A percentile compares a stretch with the other conserved stretches of the same genome.
Conservation (phyloP, 495 filamentous ascomycete species). For the Margaritispora aquatica region DNA sequence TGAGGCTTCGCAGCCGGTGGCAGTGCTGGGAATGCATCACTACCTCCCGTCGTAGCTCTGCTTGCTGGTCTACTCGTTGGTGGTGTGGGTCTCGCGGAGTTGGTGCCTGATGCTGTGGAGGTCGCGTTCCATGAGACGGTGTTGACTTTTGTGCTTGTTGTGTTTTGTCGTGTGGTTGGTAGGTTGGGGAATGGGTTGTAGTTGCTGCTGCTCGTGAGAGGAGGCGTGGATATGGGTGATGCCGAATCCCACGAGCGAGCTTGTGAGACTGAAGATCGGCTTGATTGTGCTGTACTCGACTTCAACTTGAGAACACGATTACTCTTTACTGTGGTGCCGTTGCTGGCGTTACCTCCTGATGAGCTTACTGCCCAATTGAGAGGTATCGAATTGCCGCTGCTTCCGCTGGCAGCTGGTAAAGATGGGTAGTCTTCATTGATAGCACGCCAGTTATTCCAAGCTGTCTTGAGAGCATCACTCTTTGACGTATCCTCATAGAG, state of each 20-base stretch:
- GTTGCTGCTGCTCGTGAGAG: constrained; percentile 4
- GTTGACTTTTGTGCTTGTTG: constrained; percentile 32
- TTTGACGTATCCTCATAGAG: constrained; percentile 82
- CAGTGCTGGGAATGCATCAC: constrained; percentile 75
- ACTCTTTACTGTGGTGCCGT: constrained; percentile 20
- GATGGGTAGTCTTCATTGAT: constrained; percentile 96
- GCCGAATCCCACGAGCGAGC: constrained; percentile 34
- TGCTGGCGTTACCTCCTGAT: constrained; percentile 26
- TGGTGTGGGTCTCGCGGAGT: constrained; percentile 25
- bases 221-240: constrained; percentile 24
- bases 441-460: constrained; percentile 92
- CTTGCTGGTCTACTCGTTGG: constrained; percentile 21
- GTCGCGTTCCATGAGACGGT: constrained; percentile 48
- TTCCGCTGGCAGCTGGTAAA: constrained; percentile 64
- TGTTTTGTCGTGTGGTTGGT: constrained; percentile 28
- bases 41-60: constrained; percentile 20
- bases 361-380: constrained; percentile 38
- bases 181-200: constrained; percentile 26
- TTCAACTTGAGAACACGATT: constrained; percentile 66
- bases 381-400: constrained; percentile 41
- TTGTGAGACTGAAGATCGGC: constrained; percentile 40
- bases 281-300: constrained; percentile 69
- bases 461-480: constrained; percentile 60
- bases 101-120: constrained; percentile 21
- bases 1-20: constrained; percentile 73